Base-by-base conservation (phyloP, 2,329 filamentous ascomycete genomes). In the Trichoderma simmonsii region DNA sequence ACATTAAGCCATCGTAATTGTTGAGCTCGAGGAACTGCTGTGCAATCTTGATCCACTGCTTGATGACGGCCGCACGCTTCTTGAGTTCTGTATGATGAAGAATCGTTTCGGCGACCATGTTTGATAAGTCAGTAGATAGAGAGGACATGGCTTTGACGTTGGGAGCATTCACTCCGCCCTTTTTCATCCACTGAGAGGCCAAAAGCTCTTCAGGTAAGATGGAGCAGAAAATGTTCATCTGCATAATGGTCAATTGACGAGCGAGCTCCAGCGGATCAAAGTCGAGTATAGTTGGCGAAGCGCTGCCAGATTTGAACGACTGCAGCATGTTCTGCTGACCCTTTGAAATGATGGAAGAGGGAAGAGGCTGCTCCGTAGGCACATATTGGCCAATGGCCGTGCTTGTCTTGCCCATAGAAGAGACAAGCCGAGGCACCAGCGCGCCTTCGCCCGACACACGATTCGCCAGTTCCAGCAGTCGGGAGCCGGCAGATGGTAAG, bases 11-110 rank as follows among this genome's bases (percentile, higher is more conserved):
- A 79, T 99, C 95, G 77, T 98, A 99, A 83, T 99, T 99, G 83
- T 96, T 92, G 30, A 98, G 87, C 78, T 96, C 93, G 6, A 97
- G 85, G 75, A 94, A 97, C 77, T 93, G 93, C 76, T 92, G 88
- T 1, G 93, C 94, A 76, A 98, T 91, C 85, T 98, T 99, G 80
- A 98, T 93, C 96, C 96, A 99, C 77, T 98, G 95, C 84, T 99
- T 98, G 83, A 99, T 96, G 67, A 94, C 89, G 2, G 88, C 84
- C 1, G 96, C 95, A 30, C 96, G 90, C 84, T 95, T 97, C 88
- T 98, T 98, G 30, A 92, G 90, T 79, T 98, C 96, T n/a, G 93
- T 88, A 71, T 94, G 88, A 71, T 93, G 90, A 15, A 99, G 87
- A 76, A 99, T 97, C 0, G 93, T 97, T 79, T 98, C 95, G 0